A percentile compares a stretch with the other conserved stretches of the same genome.
Conservation (phyloP, 1,284 basidiomycete species). For the Microbotryum saponariae region DNA sequence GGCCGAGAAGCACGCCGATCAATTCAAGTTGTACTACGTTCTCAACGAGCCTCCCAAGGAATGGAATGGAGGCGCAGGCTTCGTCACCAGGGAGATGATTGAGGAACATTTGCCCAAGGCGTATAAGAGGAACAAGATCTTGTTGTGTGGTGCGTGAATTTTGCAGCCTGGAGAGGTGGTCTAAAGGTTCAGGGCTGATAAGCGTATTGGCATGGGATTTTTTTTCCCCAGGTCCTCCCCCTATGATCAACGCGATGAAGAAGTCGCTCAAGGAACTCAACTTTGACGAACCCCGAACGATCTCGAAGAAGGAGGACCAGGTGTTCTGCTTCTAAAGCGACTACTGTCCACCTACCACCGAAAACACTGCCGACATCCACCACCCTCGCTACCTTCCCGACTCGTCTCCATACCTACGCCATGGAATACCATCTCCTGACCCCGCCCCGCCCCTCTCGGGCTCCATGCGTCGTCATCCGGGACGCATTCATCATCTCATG, state of each 20-base stretch:
- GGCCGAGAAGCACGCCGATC: slow-evolving; percentile 55
- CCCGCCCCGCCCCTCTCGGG: no score
- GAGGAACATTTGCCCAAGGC: slow-evolving; percentile 46
- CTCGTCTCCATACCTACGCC: no score
- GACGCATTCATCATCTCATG: no score
- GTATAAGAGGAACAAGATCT: slow-evolving; percentile 39
- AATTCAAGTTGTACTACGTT: slow-evolving; percentile 81
- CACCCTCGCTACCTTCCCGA: no score
- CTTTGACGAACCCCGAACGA: slow-evolving; percentile 77
- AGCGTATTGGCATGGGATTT: neutral
- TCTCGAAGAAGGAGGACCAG: slow-evolving; percentile 88
- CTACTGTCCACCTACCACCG: no score
- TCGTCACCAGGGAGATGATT: slow-evolving; percentile 91
- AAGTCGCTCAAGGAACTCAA: slow-evolving; percentile 80
- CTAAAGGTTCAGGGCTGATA: neutral
- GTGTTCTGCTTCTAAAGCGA: slow-evolving; percentile 43
- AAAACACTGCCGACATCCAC: no score
- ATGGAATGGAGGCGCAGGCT: slow-evolving; percentile 85
- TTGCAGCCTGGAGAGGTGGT: no score
- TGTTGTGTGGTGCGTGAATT: slow-evolving; percentile 40
- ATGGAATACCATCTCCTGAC: no score
- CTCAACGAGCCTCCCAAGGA: slow-evolving; percentile 81
- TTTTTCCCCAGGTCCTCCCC: slow-evolving; percentile 63
- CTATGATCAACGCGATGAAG: slow-evolving; percentile 96
- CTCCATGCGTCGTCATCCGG: no score